Evolutionary conservation across 2,329 filamentous ascomycete genomes (phyloP), one percentile per base, ranked within the genome.

Genomic region (Xylaria sp.): DNA sequence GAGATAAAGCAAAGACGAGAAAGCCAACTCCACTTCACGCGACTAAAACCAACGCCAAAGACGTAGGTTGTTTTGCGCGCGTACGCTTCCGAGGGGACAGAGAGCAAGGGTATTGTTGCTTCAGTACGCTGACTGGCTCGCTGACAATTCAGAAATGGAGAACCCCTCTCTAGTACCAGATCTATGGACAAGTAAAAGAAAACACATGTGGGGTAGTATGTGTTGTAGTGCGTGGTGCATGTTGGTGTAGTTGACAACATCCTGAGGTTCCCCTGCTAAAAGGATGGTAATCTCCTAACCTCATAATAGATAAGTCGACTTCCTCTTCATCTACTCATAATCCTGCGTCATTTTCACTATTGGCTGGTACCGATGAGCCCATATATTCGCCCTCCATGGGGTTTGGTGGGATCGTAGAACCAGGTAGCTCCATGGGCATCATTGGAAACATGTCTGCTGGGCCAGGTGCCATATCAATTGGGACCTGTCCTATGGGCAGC

Each of bases 401-500:
- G 9, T 51, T 58, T 20, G 32, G 58, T 46, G 52, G 65, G 10
- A 59, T 58, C 39, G 41, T 61, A 13, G 58, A 18, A 60, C 39
- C 32, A 3, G 69, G 25, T 37, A 71, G 69, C 25, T 72, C 69
- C 51, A 73, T 67, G 10, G 72, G 72, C 10, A 75, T 56, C 66
- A 76, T 74, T 56, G 76, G 76, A 15, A 74, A 62, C 44, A 72
- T 23, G 50, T 72, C 74, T 6, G 25, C 57, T 15, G 69, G 59
- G 20, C 20, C 48, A 10, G 60, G 55, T 50, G 60, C 23, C 56
- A 69, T 54, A 52, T 69, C 20, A 25, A 65, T 46, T 10, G 44
- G 59, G 9, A 72, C 56, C 1, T 69, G 73, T 10, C 66, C 67
- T 9, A 75, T 57, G 1, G 74, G 73, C 60, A 77, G 66, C 57